Evolutionary conservation across 257 asterid species (phyloP).

Genomic region (Solanum clarkiae): DNA sequence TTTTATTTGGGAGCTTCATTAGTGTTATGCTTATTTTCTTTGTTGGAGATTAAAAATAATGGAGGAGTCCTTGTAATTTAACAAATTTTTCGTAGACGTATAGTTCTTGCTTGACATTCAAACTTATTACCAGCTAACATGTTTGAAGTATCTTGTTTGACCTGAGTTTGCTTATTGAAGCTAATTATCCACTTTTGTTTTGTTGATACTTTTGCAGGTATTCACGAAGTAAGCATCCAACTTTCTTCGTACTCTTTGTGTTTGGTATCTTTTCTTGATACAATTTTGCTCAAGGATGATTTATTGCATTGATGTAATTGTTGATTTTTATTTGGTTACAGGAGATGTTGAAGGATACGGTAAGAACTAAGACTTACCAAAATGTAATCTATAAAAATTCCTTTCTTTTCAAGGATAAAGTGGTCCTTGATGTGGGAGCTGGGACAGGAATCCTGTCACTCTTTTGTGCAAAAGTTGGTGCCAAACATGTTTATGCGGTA

Average conservation of each 20-base stretch:
- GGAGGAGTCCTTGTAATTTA: background rate
- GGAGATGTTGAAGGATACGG: constrained; percentile 95
- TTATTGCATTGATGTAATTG: background rate
- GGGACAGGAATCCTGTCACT: constrained; percentile 98
- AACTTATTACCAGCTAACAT: background rate
- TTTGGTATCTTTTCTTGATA: background rate
- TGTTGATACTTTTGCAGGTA: constrained; percentile 51
- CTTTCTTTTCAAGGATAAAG: constrained; percentile 81
- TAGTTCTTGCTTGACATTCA: background rate
- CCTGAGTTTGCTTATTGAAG: background rate
- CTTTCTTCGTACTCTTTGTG: background rate
- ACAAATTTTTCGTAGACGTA: background rate
- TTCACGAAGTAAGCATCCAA: constrained; percentile 75
- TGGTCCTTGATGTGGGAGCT: constrained; percentile 97
- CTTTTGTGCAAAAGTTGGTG: constrained; percentile 96
- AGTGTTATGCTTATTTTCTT: background rate
- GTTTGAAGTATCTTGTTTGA: background rate
- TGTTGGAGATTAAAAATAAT: background rate
- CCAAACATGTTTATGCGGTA: constrained; percentile 62
- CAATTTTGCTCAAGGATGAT: background rate
- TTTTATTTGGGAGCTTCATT: background rate
- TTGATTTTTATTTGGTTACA: constrained; percentile 18
- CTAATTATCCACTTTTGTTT: constrained; percentile 2
- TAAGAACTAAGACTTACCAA: constrained; percentile 83
- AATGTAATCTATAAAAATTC: constrained; percentile 78